Percentiles rank a stretch among this genome's conserved stretches.
phyloP scores from a whole-genome alignment of 768 basidiomycete genomes.

The Leccinum subgranulosum region DNA sequence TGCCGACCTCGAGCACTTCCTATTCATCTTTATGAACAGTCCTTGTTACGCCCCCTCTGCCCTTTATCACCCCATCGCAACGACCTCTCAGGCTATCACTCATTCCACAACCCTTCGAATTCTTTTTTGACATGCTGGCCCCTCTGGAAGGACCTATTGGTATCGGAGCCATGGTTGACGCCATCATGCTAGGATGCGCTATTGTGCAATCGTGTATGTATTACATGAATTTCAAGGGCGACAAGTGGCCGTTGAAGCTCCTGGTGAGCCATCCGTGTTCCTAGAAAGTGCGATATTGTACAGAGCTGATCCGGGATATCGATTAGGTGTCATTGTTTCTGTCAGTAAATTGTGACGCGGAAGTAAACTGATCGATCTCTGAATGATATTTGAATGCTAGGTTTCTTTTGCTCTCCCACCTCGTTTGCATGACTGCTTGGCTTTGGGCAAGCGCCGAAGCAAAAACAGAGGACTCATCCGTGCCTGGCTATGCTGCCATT shows the following conservation, averaged over 20 bases:
- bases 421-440: constrained; percentile 17
- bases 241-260: constrained; percentile 10
- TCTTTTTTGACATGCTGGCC: constrained; percentile 11
- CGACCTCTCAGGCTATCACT: not conserved
- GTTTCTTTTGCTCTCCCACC: constrained; percentile 14
- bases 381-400: constrained; percentile 5
- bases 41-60: constrained; percentile 8
- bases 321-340: constrained; percentile 16
- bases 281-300: not conserved
- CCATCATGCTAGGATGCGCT: constrained; percentile 23
- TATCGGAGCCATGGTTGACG: constrained; percentile 20
- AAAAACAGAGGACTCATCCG: not conserved
- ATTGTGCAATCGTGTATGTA: constrained; percentile 27
- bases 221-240: constrained; percentile 18
- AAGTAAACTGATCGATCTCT: constrained; percentile 1
- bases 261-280: constrained; percentile 15
- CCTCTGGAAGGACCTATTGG: constrained; percentile 27
- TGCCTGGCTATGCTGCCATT: constrained; percentile 10
- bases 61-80: constrained; percentile 16
- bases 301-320: constrained; percentile 1
- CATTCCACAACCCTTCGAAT: not conserved
- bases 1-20: constrained; percentile 7
- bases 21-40: constrained; percentile 1
- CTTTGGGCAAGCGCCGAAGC: constrained; percentile 15
- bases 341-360: constrained; percentile 8